Conservation (phyloP, 306 rosid species). For the Castanea mollissima region DNA sequence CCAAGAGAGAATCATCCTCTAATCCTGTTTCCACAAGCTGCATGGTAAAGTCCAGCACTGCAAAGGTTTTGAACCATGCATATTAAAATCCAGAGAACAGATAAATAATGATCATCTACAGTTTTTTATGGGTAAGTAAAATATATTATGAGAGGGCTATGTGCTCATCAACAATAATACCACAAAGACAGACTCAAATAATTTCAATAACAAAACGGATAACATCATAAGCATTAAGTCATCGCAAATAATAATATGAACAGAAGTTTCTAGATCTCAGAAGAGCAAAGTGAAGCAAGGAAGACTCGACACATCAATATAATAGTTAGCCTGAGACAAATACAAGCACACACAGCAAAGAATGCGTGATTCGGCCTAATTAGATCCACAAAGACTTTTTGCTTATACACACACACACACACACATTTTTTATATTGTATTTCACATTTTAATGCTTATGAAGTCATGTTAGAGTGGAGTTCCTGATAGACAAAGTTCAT, state of each 20-base stretch:
- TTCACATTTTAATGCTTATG: neutral
- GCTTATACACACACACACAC: too few relatives aligned
- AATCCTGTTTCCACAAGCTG: conserved; percentile 80
- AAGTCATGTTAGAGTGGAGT: neutral
- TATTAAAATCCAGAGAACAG: conserved; percentile 21
- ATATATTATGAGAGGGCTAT: too few relatives aligned
- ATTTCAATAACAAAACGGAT: neutral
- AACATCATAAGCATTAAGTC: too few relatives aligned
- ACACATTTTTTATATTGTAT: too few relatives aligned
- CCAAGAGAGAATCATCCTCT: conserved; percentile 74
- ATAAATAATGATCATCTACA: neutral
- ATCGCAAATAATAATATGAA: too few relatives aligned
- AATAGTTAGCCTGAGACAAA: too few relatives aligned
- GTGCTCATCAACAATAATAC: neutral
- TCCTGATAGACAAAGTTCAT: neutral
- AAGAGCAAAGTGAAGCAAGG: too few relatives aligned
- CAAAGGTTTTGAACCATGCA: conserved; percentile 35
- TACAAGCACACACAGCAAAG: too few relatives aligned
- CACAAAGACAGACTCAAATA: neutral
- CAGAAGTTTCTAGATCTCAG: too few relatives aligned
- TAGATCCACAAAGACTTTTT: too few relatives aligned
- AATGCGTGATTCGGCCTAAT: too few relatives aligned
- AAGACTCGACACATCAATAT: too few relatives aligned
- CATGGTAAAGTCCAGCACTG: conserved; percentile 90
- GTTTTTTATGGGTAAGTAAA: neutral